phyloP scores from a whole-genome alignment of 148 eudicot species.

The Rhododendron kiyosumense region DNA sequence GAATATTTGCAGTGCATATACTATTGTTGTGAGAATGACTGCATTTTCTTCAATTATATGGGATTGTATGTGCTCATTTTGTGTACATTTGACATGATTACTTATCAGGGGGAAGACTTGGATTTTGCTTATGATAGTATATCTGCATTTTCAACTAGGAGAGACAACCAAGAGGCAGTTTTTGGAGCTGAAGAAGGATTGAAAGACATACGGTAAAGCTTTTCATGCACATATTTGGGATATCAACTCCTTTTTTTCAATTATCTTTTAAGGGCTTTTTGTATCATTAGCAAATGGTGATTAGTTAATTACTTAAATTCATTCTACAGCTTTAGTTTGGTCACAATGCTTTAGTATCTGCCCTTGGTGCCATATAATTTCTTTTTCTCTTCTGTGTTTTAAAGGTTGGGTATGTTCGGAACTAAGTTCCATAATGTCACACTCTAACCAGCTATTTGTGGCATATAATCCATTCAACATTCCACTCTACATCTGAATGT shows the following conservation, averaged over 20 bases:
- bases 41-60: not conserved
- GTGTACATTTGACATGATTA: not conserved
- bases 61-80: not conserved
- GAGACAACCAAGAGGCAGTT: constrained; percentile 96
- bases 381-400: not conserved
- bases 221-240: not conserved
- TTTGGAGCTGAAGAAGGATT: constrained; percentile 96
- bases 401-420: not conserved
- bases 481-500: not conserved
- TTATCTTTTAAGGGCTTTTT: not conserved
- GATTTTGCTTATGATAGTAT: constrained; percentile 97
- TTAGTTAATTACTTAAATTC: not conserved
- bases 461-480: not conserved
- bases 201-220: constrained; percentile 76
- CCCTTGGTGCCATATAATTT: not conserved
- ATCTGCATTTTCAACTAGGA: constrained; percentile 85
- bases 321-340: not conserved
- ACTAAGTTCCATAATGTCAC: not conserved
- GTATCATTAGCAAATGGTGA: not conserved
- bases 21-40: not conserved
- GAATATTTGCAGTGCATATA: not conserved
- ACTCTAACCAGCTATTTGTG: not conserved
- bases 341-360: not conserved
- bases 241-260: not conserved
- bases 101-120: constrained; percentile 78